Evolutionary conservation across 208 protist genomes (phyloP).

Genomic region (Wallacemonas collosoma): DNA sequence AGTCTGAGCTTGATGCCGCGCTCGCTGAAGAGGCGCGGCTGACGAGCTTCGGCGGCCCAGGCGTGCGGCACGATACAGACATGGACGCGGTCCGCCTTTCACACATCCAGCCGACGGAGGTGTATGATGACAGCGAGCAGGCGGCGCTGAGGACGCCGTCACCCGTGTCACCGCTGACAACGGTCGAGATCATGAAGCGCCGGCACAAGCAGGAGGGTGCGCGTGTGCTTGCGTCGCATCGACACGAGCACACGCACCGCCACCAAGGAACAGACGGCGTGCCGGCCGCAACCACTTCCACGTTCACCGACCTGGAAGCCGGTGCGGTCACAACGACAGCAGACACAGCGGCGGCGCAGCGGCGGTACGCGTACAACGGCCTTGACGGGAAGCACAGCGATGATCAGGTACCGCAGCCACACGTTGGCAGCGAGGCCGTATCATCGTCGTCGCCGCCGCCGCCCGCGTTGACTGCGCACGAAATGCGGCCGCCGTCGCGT

Average conservation of each 20-base stretch:
- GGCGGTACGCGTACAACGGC: too few species aligned
- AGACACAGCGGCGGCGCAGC: background rate
- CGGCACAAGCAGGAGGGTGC: slow-evolving; percentile 12
- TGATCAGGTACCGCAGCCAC: too few species aligned
- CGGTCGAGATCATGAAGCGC: slow-evolving; percentile 10
- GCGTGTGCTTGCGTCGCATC: background rate
- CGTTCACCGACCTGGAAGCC: slow-evolving; percentile 1
- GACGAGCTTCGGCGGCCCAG: background rate
- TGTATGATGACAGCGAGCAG: slow-evolving; percentile 1
- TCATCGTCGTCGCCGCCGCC: background rate
- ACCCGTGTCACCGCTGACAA: background rate
- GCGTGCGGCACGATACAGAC: slow-evolving; percentile 3
- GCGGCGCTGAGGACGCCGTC: background rate
- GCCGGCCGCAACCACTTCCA: background rate
- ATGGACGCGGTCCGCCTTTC: background rate
- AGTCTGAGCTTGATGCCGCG: slow-evolving; percentile 13
- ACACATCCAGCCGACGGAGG: too few species aligned
- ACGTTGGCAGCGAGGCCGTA: too few species aligned
- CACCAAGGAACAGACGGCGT: background rate
- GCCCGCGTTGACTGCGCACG: slow-evolving; percentile 8
- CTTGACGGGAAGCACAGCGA: too few species aligned
- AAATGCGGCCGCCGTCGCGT: background rate
- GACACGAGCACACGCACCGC: background rate
- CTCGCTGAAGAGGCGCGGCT: slow-evolving; percentile 2
- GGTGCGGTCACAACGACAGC: background rate